Percentiles rank a stretch among this genome's conserved stretches.
These are phyloP conservation scores for Rhodotorula mucilaginosa DNA, from an alignment of 1,284 basidiomycete species.

Conservation along the genomic window DNA sequence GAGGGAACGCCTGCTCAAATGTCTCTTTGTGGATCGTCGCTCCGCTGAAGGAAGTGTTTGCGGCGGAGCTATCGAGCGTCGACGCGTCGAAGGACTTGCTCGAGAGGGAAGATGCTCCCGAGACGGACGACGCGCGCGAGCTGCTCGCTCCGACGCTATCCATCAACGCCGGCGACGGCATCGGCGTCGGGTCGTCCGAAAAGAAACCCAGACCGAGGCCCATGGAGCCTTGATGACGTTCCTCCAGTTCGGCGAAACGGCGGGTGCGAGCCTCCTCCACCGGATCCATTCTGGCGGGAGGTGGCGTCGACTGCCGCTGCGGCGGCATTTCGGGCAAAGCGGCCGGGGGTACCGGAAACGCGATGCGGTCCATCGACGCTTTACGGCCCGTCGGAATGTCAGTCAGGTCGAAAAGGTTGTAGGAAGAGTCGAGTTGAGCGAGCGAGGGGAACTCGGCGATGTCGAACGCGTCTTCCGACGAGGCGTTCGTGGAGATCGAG, in stretches of 20 bases:
- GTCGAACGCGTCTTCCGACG: slow-evolving; percentile 31
- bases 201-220: slow-evolving; percentile 19
- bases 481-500: slow-evolving; percentile 11
- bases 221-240: not conserved
- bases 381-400: not conserved
- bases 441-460: slow-evolving; percentile 30
- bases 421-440: slow-evolving; percentile 18
- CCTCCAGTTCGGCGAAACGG: slow-evolving; percentile 15
- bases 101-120: slow-evolving; percentile 12
- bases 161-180: slow-evolving; percentile 1
- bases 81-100: slow-evolving; percentile 25
- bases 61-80: slow-evolving; percentile 25
- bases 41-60: slow-evolving; percentile 11
- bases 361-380: slow-evolving; percentile 22
- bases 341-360: slow-evolving; percentile 26
- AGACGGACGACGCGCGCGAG: slow-evolving; percentile 11
- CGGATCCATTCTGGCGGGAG: not conserved
- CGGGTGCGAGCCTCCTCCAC: slow-evolving; percentile 6
- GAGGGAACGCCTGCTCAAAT: slow-evolving; percentile 8
- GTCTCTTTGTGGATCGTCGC: slow-evolving; percentile 7
- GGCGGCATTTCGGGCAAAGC: slow-evolving; percentile 1
- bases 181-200: not conserved
- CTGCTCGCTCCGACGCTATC: not conserved
- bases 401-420: not conserved
- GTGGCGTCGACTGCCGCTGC: not conserved